Percentiles rank a stretch among this genome's conserved stretches.
These are phyloP conservation scores for Pseudogymnoascus sp. DNA, from an alignment of 2,329 filamentous ascomycete genomes.

Conservation along the genomic window DNA sequence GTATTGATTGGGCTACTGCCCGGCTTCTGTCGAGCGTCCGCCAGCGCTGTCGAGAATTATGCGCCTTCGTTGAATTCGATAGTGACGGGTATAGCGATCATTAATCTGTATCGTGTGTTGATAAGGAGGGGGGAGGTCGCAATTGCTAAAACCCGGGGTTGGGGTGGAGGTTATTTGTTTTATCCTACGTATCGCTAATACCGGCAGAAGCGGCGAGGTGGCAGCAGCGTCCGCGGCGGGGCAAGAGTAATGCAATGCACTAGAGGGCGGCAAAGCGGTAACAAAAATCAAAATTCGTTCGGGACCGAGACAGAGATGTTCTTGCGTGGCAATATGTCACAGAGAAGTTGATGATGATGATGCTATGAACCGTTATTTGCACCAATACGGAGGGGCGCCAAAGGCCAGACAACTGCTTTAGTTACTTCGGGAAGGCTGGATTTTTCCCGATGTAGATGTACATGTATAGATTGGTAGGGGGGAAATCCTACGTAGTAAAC, in stretches of 20 bases:
- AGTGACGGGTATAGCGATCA: slow-evolving; percentile 7
- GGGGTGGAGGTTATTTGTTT: slow-evolving; percentile 6
- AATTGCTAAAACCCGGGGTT: slow-evolving; percentile 6
- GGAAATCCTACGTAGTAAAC: neutral
- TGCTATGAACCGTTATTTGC: neutral
- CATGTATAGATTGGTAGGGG: neutral
- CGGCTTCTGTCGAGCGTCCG: slow-evolving; percentile 5
- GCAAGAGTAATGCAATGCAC: slow-evolving; percentile 4
- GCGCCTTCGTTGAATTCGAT: slow-evolving; percentile 1
- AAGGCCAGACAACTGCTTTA: slow-evolving; percentile 1
- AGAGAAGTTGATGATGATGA: slow-evolving; percentile 3
- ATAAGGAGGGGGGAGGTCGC: neutral
- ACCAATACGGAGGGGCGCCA: slow-evolving; percentile 4
- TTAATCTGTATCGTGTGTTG: slow-evolving; percentile 2
- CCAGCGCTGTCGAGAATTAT: slow-evolving; percentile 9
- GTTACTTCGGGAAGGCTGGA: neutral
- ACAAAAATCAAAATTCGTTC: neutral
- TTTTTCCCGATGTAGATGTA: neutral
- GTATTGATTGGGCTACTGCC: slow-evolving; percentile 10
- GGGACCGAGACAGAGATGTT: neutral
- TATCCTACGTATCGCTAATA: slow-evolving; percentile 2
- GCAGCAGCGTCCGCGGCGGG: slow-evolving; percentile 7
- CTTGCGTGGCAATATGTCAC: slow-evolving; percentile 10
- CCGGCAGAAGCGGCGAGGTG: slow-evolving; percentile 10
- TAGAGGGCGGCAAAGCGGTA: slow-evolving; percentile 9